phyloP scores from a whole-genome alignment of 2,329 filamentous ascomycete genomes.

The Thelonectria rubi region DNA sequence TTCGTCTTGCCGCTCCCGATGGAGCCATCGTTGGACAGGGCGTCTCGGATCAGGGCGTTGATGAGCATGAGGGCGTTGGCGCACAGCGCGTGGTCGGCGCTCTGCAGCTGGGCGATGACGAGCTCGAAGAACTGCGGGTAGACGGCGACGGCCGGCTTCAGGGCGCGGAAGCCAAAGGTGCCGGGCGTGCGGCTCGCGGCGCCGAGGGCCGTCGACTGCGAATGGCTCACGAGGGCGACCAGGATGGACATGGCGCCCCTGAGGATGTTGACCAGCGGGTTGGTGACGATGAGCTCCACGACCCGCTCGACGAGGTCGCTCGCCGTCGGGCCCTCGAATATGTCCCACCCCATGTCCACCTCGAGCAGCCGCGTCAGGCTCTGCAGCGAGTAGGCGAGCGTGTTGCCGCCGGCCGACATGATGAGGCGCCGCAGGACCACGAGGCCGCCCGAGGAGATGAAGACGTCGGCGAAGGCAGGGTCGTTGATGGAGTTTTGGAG shows the following conservation, averaged over 20 bases:
- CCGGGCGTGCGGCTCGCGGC: slow-evolving; percentile 57
- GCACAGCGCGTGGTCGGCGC: slow-evolving; percentile 93
- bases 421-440: slow-evolving; percentile 83
- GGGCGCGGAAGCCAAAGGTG: slow-evolving; percentile 85
- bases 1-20: slow-evolving; percentile 42
- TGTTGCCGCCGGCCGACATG: slow-evolving; percentile 88
- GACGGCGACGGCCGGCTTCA: slow-evolving; percentile 90
- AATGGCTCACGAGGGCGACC: slow-evolving; percentile 90
- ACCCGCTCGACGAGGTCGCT: slow-evolving; percentile 78
- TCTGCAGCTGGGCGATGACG: slow-evolving; percentile 89
- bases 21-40: slow-evolving; percentile 78
- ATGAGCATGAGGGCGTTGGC: slow-evolving; percentile 95
- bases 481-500: slow-evolving; percentile 95
- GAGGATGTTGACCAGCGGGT: slow-evolving; percentile 96
- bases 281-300: slow-evolving; percentile 91
- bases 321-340: slow-evolving; percentile 70
- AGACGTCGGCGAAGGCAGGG: slow-evolving; percentile 94
- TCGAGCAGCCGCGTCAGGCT: slow-evolving; percentile 88
- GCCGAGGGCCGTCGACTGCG: slow-evolving; percentile 63
- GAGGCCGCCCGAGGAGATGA: slow-evolving; percentile 89
- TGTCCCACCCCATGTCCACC: slow-evolving; percentile 98
- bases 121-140: slow-evolving; percentile 96
- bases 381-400: slow-evolving; percentile 92
- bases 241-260: slow-evolving; percentile 96
- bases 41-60: slow-evolving; percentile 93